Evolutionary conservation across 2,329 filamentous ascomycete species (phyloP), one percentile per base, ranked within the genome.

Genomic region (Alternaria dauci): DNA sequence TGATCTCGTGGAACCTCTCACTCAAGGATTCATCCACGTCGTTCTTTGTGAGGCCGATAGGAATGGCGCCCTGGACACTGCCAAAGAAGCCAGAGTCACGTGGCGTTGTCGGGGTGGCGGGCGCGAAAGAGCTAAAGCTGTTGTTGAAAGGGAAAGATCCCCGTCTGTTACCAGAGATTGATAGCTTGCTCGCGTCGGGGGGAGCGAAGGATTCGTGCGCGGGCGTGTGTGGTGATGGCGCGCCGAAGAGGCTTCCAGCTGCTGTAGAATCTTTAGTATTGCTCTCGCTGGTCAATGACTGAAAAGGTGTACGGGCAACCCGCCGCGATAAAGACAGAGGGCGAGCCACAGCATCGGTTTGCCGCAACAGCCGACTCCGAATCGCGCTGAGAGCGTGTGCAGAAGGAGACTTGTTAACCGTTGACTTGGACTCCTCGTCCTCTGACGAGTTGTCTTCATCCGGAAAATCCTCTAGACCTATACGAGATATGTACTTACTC

Each of bases 91-190:
- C 76, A 56, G 87, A 84, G 23, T 88, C 88, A 72, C 81, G 86
- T 66, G 80, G 88, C 61, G 80, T 88, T 66, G 93, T 97, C 5
- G 94, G 94, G 1, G 94, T 98, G 1, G 92, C 93, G 1, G 94
- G 94, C 12, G 87, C 87, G 47, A 88, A 84, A 58, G 82, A 82
- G 53, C 79, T 80, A 46, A 78, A 73, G 61, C 79, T 79, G 57
- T 65, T 74, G 54, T 76, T 74, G 41, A 81, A 76, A 11, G 74
- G 75, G 32, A 75, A 58, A 5, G 74, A 74, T 51, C 81, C 81
- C 4, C 78, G 71, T 43, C 80, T 77, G 4, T 78, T 77, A 54
- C 78, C 89, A 4, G 92, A 95, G 61, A 97, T 94, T 1, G 93
- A 94, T 18, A 97, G 82, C 39, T 88, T 88, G 78, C 91, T 96